Conservation (phyloP, 2,329 filamentous ascomycete species). For the Tolypocladium nubicola region DNA sequence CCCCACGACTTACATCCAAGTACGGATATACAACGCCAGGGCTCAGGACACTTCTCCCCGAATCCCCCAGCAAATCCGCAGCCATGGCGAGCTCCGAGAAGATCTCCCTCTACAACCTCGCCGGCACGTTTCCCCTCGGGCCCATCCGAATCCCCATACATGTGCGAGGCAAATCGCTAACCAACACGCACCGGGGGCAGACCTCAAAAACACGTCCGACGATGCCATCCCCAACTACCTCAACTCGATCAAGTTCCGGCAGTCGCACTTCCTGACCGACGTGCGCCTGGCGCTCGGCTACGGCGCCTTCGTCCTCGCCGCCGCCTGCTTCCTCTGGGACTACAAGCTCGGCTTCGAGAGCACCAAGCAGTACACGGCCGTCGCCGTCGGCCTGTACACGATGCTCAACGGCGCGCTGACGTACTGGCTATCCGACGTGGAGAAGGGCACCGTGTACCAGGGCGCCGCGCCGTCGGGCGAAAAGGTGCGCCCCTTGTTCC, state of each 20-base stretch:
- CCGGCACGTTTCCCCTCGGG: constrained; percentile 35
- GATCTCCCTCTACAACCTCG: constrained; percentile 57
- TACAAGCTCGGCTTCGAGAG: constrained; percentile 82
- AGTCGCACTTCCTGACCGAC: constrained; percentile 72
- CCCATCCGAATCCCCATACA: not conserved
- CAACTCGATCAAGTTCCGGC: constrained; percentile 73
- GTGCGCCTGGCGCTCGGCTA: constrained; percentile 79
- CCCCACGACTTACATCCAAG: not conserved
- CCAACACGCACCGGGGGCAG: constrained; percentile 31
- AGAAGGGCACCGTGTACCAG: constrained; percentile 73
- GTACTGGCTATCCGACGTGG: constrained; percentile 75
- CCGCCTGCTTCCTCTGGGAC: constrained; percentile 80
- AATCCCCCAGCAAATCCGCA: not conserved
- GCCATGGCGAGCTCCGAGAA: constrained; percentile 34
- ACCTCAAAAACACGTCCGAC: constrained; percentile 94
- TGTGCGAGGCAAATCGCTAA: not conserved
- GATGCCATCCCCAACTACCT: constrained; percentile 92
- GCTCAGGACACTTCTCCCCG: not conserved
- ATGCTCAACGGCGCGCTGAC: constrained; percentile 68
- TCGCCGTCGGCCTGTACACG: constrained; percentile 71
- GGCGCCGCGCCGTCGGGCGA: constrained; percentile 57
- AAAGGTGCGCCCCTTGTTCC: constrained; percentile 36
- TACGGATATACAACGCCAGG: not conserved
- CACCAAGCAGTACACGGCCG: constrained; percentile 72
- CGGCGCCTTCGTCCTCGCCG: constrained; percentile 67